These are phyloP conservation scores for Aspergillus luchuensis DNA, from an alignment of 2,329 filamentous ascomycete genomes.

Conservation along the genomic window DNA sequence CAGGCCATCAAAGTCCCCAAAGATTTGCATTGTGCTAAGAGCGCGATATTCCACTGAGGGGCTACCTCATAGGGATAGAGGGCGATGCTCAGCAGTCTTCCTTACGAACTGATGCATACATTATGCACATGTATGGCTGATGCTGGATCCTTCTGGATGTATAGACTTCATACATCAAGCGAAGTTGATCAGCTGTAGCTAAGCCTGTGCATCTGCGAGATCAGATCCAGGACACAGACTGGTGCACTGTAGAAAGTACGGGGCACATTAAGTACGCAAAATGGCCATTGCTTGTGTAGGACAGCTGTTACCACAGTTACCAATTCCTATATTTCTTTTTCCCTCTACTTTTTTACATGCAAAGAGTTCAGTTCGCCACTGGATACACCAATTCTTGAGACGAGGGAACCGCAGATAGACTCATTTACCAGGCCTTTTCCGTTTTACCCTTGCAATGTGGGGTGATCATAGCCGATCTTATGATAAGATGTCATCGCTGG, in stretches of 20 bases:
- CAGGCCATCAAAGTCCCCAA: too few relatives aligned
- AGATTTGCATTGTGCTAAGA: background rate
- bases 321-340: background rate
- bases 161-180: conserved; percentile 6
- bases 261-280: background rate
- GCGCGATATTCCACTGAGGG: background rate
- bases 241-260: background rate
- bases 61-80: background rate
- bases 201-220: conserved; percentile 8
- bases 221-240: conserved; percentile 5
- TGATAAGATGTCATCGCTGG: background rate
- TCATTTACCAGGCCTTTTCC: background rate
- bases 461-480: conserved; percentile 1
- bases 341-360: background rate
- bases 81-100: background rate
- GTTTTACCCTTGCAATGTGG: background rate
- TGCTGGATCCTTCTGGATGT: background rate
- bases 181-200: conserved; percentile 8
- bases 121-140: background rate
- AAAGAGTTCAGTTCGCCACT: background rate
- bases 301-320: conserved; percentile 1
- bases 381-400: conserved; percentile 4
- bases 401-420: background rate
- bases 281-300: background rate
- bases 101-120: background rate